These are phyloP conservation scores for Aureobasidium subglaciale DNA, from an alignment of 2,329 filamentous ascomycete genomes.

Conservation along the genomic window DNA sequence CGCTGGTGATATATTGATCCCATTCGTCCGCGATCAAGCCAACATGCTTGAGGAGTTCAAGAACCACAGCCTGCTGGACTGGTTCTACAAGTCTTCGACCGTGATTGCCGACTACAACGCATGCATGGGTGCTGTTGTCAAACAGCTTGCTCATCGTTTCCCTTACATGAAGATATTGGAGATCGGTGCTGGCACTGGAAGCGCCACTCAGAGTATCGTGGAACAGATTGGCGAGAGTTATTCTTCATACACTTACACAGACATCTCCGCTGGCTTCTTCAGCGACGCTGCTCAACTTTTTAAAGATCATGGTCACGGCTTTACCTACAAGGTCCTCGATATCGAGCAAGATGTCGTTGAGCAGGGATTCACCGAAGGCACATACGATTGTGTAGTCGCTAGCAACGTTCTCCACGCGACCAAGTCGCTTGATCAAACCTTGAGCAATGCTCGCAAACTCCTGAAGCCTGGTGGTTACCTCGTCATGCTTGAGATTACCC, in stretches of 20 bases:
- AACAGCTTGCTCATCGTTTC: conserved; percentile 33
- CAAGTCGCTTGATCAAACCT: conserved; percentile 17
- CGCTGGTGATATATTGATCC: neutral
- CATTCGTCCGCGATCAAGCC: conserved; percentile 22
- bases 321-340: conserved; percentile 7
- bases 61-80: conserved; percentile 29
- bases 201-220: conserved; percentile 34
- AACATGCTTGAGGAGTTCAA: conserved; percentile 34
- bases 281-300: neutral
- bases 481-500: conserved; percentile 25
- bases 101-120: neutral
- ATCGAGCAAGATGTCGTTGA: conserved; percentile 33
- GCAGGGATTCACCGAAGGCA: conserved; percentile 37
- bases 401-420: conserved; percentile 24
- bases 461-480: conserved; percentile 25
- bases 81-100: conserved; percentile 26
- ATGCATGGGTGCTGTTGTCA: conserved; percentile 16
- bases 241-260: conserved; percentile 41
- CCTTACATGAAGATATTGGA: conserved; percentile 40
- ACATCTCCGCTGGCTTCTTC: conserved; percentile 37
- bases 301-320: neutral
- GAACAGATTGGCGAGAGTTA: conserved; percentile 26
- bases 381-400: conserved; percentile 26
- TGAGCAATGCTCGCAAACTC: conserved; percentile 22
- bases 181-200: conserved; percentile 40